Conservation (phyloP, 768 basidiomycete genomes). For the Lactifluus piperatus region DNA sequence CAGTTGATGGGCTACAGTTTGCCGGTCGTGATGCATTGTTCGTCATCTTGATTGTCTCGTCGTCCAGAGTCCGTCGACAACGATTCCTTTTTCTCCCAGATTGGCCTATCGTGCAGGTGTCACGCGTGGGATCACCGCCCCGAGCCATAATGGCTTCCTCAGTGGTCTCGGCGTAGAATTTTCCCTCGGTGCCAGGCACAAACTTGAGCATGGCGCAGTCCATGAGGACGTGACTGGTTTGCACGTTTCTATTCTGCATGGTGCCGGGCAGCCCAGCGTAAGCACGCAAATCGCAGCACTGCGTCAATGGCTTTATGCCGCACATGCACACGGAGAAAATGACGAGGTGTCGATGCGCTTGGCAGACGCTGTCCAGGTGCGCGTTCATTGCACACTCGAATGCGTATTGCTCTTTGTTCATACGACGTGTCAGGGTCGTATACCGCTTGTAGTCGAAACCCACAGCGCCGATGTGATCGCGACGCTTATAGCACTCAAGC, state of each 20-base stretch:
- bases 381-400: neutral
- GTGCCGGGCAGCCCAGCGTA: conserved; percentile 38
- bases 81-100: conserved; percentile 30
- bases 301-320: conserved; percentile 48
- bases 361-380: conserved; percentile 29
- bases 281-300: conserved; percentile 73
- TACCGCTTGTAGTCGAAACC: conserved; percentile 69
- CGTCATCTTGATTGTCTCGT: conserved; percentile 30
- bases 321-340: conserved; percentile 24
- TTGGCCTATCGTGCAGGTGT: conserved; percentile 72
- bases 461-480: conserved; percentile 80
- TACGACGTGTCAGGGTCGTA: conserved; percentile 38
- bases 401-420: neutral
- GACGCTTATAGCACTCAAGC: conserved; percentile 60
- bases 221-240: conserved; percentile 37
- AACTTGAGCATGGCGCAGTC: conserved; percentile 35
- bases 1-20: conserved; percentile 68
- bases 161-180: conserved; percentile 45
- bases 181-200: conserved; percentile 32
- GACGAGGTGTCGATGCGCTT: conserved; percentile 27
- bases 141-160: conserved; percentile 46
- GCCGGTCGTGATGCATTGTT: conserved; percentile 50
- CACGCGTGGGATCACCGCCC: conserved; percentile 57
- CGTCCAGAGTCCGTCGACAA: neutral
- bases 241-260: conserved; percentile 32